Conservation (phyloP, 192 early-diverging fungal species). For the Rhizophagus sp. region DNA sequence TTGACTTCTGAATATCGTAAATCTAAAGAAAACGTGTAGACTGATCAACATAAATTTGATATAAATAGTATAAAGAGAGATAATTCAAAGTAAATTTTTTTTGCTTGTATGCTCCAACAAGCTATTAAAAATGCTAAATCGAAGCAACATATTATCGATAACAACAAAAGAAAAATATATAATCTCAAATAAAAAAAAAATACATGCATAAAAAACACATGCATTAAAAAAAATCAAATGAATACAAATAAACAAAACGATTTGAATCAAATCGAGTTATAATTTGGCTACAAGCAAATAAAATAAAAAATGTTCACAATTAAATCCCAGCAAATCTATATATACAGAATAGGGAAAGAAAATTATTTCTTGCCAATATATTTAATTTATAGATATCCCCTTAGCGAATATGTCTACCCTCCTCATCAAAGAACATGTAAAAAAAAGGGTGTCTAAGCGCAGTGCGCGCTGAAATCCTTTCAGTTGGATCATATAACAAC, state of each 20-base stretch:
- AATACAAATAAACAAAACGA: slow-evolving; percentile 2
- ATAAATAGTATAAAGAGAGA: neutral
- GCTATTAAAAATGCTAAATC: neutral
- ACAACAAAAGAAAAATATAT: neutral
- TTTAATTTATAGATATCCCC: neutral
- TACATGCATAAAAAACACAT: neutral
- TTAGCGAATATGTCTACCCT: slow-evolving; percentile 33
- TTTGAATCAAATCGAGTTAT: neutral
- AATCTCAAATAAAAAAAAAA: slow-evolving; percentile 3
- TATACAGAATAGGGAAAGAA: slow-evolving; percentile 3
- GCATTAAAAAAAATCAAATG: neutral
- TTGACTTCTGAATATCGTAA: slow-evolving; percentile 11
- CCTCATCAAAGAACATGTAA: slow-evolving; percentile 51
- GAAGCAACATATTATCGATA: neutral
- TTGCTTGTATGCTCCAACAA: neutral
- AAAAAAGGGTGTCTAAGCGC: slow-evolving; percentile 90
- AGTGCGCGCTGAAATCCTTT: slow-evolving; percentile 79
- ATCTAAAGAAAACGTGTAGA: slow-evolving; percentile 12
- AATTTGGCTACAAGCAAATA: neutral
- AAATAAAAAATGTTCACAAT: slow-evolving; percentile 6
- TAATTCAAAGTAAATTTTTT: neutral
- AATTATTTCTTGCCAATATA: neutral
- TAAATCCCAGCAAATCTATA: slow-evolving; percentile 1
- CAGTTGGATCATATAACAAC: slow-evolving; percentile 76
- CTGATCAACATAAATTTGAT: slow-evolving; percentile 9